phyloP scores from a whole-genome alignment of 2,329 filamentous ascomycete species.

The Exophiala spinifera region DNA sequence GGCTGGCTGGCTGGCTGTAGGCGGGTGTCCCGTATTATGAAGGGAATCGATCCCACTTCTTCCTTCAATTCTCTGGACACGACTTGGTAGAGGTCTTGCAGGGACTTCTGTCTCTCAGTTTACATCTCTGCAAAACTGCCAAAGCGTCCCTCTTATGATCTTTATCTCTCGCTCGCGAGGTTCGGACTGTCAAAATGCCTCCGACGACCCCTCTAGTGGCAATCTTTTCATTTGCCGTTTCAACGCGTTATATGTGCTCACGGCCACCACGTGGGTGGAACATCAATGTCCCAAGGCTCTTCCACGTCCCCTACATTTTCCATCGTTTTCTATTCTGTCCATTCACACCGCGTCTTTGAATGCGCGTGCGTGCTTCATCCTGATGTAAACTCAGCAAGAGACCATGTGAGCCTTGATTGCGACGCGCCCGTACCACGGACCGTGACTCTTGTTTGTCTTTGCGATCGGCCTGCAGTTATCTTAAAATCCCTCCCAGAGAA shows the following conservation, averaged over 20 bases:
- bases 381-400: slow-evolving; percentile 7
- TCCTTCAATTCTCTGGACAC: background rate
- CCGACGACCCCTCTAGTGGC: slow-evolving; percentile 11
- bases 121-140: background rate
- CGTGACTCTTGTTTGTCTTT: background rate
- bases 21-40: too few species aligned
- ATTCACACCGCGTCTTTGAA: slow-evolving; percentile 3
- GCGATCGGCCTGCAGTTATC: background rate
- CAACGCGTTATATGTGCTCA: slow-evolving; percentile 16
- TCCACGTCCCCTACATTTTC: background rate
- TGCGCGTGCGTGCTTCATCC: slow-evolving; percentile 15
- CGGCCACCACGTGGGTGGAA: slow-evolving; percentile 17
- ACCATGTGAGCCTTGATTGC: slow-evolving; percentile 1
- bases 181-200: background rate
- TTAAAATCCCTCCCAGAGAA: background rate
- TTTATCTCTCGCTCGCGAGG: background rate
- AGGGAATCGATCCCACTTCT: background rate
- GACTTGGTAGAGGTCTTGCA: background rate
- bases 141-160: background rate
- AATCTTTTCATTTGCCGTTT: slow-evolving; percentile 2
- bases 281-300: background rate
- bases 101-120: too few species aligned
- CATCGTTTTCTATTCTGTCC: background rate
- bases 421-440: background rate
- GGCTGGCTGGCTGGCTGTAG: background rate